Evolutionary conservation across 345 rosid genomes (phyloP), one percentile per base, ranked within the genome.

Genomic region (Triadica sebifera): DNA sequence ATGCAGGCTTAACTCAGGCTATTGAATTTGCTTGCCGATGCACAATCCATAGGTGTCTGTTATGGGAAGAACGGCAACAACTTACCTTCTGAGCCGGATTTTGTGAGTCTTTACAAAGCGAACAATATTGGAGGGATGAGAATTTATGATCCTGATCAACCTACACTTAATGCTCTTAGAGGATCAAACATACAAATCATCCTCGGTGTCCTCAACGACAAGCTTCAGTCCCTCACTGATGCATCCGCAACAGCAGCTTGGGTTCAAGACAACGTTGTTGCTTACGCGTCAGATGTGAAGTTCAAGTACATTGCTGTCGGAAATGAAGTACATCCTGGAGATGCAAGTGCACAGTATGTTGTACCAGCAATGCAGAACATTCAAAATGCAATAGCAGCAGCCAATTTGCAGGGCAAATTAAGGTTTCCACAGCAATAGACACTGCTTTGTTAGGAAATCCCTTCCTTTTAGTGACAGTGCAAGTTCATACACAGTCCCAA

Each of bases 291-390:
- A 0, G 71, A 75, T 17, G 90, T 82, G 46, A 78, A 75, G 12
- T 77, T 90, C 72, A 80, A 77, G 12, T 89, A 88, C 79, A 86
- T 92, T 22, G 80, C 84, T 0, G 84, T 86, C 0, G 89, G 88
- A 3, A 88, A 88, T 8, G 91, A 88, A 76, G 75, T 83, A 15
- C 74, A 19, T 11, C 78, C 84, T 2, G 57, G 74, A 0, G 83
- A 86, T 5, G 12, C 67, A 3, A 50, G 24, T 0, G 80, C 82
- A 19, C 41, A 12, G 0, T 77, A 11, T 13, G 66, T 86, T 37
- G 70, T 86, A 0, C 76, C 78, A 0, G 84, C 80, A 10, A 84
- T 82, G 79, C 74, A 69, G 45, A 81, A 65, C 67, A 72, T 84
- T 17, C 69, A 75, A 3, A 72, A 55, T 19, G 79, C 81, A 25